These are phyloP conservation scores for Cryphonectria parasitica DNA, from an alignment of 2,329 filamentous ascomycete species.

Conservation along the genomic window DNA sequence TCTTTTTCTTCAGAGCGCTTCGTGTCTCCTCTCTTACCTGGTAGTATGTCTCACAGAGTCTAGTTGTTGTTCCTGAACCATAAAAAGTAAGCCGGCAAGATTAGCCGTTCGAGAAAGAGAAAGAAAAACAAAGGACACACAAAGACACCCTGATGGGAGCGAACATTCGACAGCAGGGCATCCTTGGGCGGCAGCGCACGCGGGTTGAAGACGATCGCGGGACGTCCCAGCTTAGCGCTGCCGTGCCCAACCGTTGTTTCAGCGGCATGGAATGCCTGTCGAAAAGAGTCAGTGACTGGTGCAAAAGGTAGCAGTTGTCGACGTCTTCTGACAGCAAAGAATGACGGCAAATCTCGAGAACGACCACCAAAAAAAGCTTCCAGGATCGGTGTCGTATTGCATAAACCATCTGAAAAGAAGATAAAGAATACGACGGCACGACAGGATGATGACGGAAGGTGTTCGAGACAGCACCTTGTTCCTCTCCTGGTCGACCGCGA, in stretches of 20 bases:
- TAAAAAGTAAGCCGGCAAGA: conserved; percentile 19
- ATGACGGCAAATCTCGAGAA: background rate
- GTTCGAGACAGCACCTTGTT: background rate
- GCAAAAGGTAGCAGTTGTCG: background rate
- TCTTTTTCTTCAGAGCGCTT: background rate
- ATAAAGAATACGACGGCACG: background rate
- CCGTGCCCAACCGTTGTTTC: conserved; percentile 17
- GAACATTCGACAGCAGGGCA: conserved; percentile 17
- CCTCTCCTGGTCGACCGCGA: conserved; percentile 2
- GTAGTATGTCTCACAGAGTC: conserved; percentile 16
- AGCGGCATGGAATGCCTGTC: conserved; percentile 17
- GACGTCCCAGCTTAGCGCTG: conserved; percentile 23
- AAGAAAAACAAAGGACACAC: no score
- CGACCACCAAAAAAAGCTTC: background rate
- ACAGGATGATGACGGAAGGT: background rate
- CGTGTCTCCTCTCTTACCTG: background rate
- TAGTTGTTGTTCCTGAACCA: background rate
- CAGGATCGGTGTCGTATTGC: background rate
- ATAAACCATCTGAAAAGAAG: background rate
- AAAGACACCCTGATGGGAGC: background rate
- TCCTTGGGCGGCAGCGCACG: conserved; percentile 23
- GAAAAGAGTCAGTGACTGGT: background rate
- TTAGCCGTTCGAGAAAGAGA: conserved; percentile 22
- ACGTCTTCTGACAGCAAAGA: background rate
- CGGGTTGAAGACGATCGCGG: conserved; percentile 25